Conservation (phyloP, 768 basidiomycete genomes). For the Phaffia australis region DNA sequence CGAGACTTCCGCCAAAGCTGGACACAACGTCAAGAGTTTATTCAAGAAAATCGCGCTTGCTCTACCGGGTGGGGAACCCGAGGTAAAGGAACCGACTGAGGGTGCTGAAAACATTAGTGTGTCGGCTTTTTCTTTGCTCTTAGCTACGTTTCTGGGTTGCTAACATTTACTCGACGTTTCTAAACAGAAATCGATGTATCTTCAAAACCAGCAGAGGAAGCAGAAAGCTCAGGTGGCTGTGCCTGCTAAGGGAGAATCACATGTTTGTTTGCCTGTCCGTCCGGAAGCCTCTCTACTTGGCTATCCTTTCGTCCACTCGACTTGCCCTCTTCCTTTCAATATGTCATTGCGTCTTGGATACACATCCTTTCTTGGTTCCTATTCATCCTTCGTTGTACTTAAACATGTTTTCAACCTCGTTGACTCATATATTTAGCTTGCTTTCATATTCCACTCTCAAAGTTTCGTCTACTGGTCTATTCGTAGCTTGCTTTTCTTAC, state of each 20-base stretch:
- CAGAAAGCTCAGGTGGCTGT: neutral
- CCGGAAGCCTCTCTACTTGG: neutral
- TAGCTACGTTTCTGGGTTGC: neutral
- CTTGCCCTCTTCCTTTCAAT: too few relatives aligned
- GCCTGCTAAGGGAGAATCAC: neutral
- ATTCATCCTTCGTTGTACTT: too few relatives aligned
- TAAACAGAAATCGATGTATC: neutral
- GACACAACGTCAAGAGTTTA: constrained; percentile 95
- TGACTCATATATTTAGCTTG: too few relatives aligned
- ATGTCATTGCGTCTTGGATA: too few relatives aligned
- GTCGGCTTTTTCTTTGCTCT: neutral
- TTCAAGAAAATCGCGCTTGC: constrained; percentile 99
- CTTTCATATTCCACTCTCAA: too few relatives aligned
- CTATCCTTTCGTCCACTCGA: too few relatives aligned
- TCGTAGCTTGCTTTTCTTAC: too few relatives aligned
- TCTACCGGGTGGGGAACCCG: neutral
- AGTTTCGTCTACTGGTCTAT: too few relatives aligned
- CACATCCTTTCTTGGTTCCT: too few relatives aligned
- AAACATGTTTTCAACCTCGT: too few relatives aligned
- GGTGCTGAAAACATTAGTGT: neutral
- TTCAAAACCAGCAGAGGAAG: neutral
- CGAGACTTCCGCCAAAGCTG: constrained; percentile 98
- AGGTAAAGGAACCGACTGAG: neutral
- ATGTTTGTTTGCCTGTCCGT: neutral
- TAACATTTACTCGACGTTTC: too few relatives aligned